A percentile compares a stretch with the other conserved stretches of the same genome.
Conservation (phyloP, 2,329 filamentous ascomycete genomes). For the Trichoderma oligosporum region DNA sequence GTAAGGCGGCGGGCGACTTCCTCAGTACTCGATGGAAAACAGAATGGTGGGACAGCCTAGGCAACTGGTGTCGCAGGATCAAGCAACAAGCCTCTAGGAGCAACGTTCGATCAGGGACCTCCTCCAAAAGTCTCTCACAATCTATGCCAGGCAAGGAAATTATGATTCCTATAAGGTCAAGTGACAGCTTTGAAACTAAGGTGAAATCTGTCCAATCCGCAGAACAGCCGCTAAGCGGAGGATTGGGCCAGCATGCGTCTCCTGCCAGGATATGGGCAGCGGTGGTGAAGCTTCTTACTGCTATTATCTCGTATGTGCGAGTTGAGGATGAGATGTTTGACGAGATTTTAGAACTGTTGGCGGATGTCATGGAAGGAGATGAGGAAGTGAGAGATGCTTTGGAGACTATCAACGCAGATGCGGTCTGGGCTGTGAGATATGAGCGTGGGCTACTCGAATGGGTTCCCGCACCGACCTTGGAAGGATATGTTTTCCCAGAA, state of each 20-base stretch:
- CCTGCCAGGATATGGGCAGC: conserved; percentile 62
- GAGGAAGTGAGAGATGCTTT: conserved; percentile 53
- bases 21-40: conserved; percentile 70
- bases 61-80: conserved; percentile 45
- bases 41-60: conserved; percentile 61
- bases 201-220: conserved; percentile 14
- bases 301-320: conserved; percentile 58
- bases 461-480: conserved; percentile 39
- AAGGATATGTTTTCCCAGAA: conserved; percentile 40
- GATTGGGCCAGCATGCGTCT: conserved; percentile 58
- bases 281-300: conserved; percentile 54
- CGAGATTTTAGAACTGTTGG: conserved; percentile 62
- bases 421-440: conserved; percentile 67
- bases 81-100: conserved; percentile 38
- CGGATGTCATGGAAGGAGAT: conserved; percentile 44
- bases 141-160: conserved; percentile 23
- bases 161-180: conserved; percentile 34
- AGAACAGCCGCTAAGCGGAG: conserved; percentile 27
- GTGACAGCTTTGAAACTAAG: conserved; percentile 23
- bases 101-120: conserved; percentile 15
- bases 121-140: background rate
- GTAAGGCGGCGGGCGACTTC: conserved; percentile 73
- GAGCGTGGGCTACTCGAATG: conserved; percentile 41
- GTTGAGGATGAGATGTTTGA: conserved; percentile 70
- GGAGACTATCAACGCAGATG: conserved; percentile 65